Evolutionary conservation across 2,329 filamentous ascomycete genomes (phyloP), one percentile per base, ranked within the genome.

Genomic region (Penicillium glabrum): DNA sequence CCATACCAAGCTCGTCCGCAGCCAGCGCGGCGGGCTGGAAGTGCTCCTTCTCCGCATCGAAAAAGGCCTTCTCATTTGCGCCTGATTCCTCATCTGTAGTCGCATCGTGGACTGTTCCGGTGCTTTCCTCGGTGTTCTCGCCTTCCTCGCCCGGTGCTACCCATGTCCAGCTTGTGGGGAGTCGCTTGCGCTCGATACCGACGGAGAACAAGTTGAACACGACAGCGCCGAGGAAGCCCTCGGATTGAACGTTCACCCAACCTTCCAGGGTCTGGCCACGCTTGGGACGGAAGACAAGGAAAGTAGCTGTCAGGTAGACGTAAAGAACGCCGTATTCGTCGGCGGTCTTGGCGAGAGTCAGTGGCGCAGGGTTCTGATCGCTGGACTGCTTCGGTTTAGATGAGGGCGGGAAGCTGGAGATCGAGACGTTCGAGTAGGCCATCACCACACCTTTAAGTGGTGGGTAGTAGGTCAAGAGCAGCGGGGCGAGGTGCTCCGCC

Each of bases 181-280:
- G 79, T 35, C 90, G 82, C 59, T 84, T 85, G 23, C 88, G 82
- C 67, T 93, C 89, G 58, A 99, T 90, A 44, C 89, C 91, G 1
- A 93, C 90, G 65, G 95, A 96, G 81, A 98, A 98, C 63, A 91
- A 86, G 73, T 93, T 93, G 77, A 91, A 93, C 72, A 91, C 95
- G 11, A 96, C 86, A 3, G 97, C 84, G 21, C 93, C 93, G 7
- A 99, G 82, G 69, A 97, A 91, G 7, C 91, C 91, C 65, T 95
- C 90, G 47, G 89, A 93, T 71, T 96, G 91, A 29, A 97, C 80
- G 67, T 93, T 95, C 54, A 97, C 84, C 64, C 83, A 87, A 11
- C 91, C 95, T 63, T 93, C 88, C 69, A 98, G 83, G 75, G 83
- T 86, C 9, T 87, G 85, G 35, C 90, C 90, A 46, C 85, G 84